phyloP scores from a whole-genome alignment of 2,329 filamentous ascomycete genomes.

The Paracoccidioides lutzii region DNA sequence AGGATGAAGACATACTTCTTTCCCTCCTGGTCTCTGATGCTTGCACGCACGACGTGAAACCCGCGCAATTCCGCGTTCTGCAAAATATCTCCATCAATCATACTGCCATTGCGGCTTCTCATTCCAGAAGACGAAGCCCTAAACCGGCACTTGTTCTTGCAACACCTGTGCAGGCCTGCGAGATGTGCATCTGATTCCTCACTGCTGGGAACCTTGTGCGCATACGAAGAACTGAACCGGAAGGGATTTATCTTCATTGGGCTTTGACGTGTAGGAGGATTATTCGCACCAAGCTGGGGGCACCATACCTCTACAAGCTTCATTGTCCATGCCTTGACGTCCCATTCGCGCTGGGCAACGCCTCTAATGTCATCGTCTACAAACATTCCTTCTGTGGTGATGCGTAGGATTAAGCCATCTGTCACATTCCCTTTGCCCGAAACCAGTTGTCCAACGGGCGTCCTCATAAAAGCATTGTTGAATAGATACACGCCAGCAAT shows the following conservation, averaged over 20 bases:
- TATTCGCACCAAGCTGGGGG: slow-evolving; percentile 42
- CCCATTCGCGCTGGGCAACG: slow-evolving; percentile 94
- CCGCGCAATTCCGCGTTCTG: slow-evolving; percentile 34
- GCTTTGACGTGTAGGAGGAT: slow-evolving; percentile 17
- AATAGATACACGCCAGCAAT: slow-evolving; percentile 89
- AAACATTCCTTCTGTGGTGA: slow-evolving; percentile 88
- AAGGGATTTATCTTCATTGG: slow-evolving; percentile 22
- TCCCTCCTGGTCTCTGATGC: slow-evolving; percentile 45
- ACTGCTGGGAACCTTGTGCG: slow-evolving; percentile 42
- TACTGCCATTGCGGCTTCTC: slow-evolving; percentile 18
- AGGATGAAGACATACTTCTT: slow-evolving; percentile 51
- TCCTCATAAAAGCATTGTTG: slow-evolving; percentile 75
- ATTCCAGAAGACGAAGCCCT: slow-evolving; percentile 24
- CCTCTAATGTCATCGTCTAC: slow-evolving; percentile 90
- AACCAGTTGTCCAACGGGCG: slow-evolving; percentile 80
- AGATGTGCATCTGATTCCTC: slow-evolving; percentile 57
- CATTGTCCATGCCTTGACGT: slow-evolving; percentile 95
- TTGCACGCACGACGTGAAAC: slow-evolving; percentile 46
- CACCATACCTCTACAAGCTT: slow-evolving; percentile 86
- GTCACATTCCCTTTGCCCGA: slow-evolving; percentile 76
- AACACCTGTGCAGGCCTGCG: slow-evolving; percentile 48
- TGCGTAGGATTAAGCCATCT: slow-evolving; percentile 80
- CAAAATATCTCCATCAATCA: slow-evolving; percentile 12
- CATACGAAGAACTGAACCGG: slow-evolving; percentile 36
- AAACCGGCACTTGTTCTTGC: slow-evolving; percentile 51